Percentiles rank a stretch among this genome's conserved stretches.
Conservation (phyloP, 768 basidiomycete species). For the Psilocybe tampanensis region DNA sequence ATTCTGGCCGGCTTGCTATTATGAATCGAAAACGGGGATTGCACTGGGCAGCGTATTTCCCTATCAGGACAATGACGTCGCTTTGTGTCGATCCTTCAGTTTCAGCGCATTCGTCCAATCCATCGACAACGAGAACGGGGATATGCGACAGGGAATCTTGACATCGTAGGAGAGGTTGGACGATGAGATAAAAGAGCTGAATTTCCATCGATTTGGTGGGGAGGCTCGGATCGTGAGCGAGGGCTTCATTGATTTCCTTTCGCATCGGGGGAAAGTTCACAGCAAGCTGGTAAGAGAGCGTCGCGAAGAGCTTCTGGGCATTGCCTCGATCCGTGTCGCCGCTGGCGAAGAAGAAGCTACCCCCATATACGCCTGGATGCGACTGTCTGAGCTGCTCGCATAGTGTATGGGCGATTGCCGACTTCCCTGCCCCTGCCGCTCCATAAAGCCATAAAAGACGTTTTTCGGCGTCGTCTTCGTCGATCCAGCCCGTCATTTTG, state of each 20-base stretch:
- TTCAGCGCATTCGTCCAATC: background rate
- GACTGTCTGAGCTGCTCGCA: background rate
- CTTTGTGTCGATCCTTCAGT: background rate
- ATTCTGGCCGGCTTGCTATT: background rate
- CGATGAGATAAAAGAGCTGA: background rate
- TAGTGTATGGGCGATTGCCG: background rate
- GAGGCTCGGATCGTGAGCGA: background rate
- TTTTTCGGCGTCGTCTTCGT: background rate
- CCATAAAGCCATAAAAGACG: background rate
- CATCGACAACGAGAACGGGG: background rate
- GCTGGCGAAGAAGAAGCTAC: background rate
- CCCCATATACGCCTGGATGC: background rate
- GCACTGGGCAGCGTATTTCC: background rate
- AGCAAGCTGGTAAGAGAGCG: background rate
- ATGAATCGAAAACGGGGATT: background rate
- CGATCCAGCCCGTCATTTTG: background rate
- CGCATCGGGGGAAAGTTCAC: background rate
- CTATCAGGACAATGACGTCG: background rate
- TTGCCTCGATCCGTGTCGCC: background rate
- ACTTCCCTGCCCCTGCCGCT: conserved; percentile 1
- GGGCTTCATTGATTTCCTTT: background rate
- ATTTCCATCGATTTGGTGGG: background rate
- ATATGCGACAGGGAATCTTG: background rate
- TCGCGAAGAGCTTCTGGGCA: background rate
- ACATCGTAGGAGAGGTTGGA: background rate